These are phyloP conservation scores for Pythium folliculosum DNA, from an alignment of 352 stramenopile genomes.

Conservation along the genomic window DNA sequence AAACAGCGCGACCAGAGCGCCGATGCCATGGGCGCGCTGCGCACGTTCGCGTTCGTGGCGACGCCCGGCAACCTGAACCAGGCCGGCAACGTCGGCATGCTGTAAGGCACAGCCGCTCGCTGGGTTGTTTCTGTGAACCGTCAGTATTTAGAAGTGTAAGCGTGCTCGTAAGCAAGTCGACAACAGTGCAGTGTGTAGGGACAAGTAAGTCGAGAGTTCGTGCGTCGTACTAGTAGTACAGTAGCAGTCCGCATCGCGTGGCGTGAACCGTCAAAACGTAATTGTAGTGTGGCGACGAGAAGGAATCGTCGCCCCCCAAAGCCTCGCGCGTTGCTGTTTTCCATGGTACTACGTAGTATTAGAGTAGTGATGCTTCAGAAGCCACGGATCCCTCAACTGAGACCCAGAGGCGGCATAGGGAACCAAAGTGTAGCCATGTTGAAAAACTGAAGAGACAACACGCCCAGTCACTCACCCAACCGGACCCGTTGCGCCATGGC, in stretches of 20 bases:
- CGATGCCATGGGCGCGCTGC: constrained; percentile 7
- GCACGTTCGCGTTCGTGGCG: constrained; percentile 12
- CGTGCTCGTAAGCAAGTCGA: not conserved
- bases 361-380: no score
- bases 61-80: constrained; percentile 5
- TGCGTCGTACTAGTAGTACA: no score
- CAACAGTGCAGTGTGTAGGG: not conserved
- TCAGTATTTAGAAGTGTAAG: not conserved
- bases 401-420: not conserved
- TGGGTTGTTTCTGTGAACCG: not conserved
- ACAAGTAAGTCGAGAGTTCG: no score
- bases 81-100: constrained; percentile 11
- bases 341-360: no score
- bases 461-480: not conserved
- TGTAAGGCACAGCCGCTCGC: constrained; percentile 2
- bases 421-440: constrained; percentile 2
- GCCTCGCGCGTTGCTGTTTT: no score
- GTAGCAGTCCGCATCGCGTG: no score
- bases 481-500: no score
- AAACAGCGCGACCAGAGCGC: constrained; percentile 12
- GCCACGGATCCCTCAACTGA: no score
- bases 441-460: not conserved
- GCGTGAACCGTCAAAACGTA: no score
- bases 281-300: no score
- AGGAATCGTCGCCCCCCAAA: no score